Evolutionary conservation across 768 basidiomycete species (phyloP), one percentile per base, ranked within the genome.

Genomic region (Hydnum rufescens): DNA sequence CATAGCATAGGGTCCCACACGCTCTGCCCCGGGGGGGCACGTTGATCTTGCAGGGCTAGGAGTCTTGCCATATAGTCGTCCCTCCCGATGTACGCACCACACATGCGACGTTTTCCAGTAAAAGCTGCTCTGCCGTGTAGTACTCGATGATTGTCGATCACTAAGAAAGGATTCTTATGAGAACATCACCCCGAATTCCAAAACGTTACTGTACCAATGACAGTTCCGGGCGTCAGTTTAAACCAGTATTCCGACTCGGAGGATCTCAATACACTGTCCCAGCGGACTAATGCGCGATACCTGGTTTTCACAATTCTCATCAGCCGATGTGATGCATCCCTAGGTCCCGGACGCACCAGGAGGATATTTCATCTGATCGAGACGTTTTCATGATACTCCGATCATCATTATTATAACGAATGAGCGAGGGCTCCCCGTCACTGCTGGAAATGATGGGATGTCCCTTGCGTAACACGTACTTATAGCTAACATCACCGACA

Each of bases 401-500:
- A 63, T 97, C 92, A 58, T 90, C 83, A 56, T 88, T 92, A 60
- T 96, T 97, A 86, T 90, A 97, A 51, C 92, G 67, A 31, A 96
- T 80, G 55, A 86, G 81, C 3, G 70, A 64, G 0, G 96, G 70
- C 55, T 80, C 74, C 2, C 74, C 77, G 8, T 25, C 44, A 13
- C 36, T 13, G 22, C 13, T 39, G 36, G 36, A 13, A 39, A 47
- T 47, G 13, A 13, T 47, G 44, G 13, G 44, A 28, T 26, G 26
- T 13, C 44, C 44, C 26, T 47, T 25, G 16, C 13, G 16, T 26
- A 47, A 13, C 44, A 47, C 25, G 26, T 13, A 47, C 8, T 47
- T 13, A 28, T 47, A 47, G 13, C 8, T 13, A 16, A 25, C 44
- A 47, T 47, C 85, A 2, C 95, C 93, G 0, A 88, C 89, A 1